phyloP scores from a whole-genome alignment of 1,284 basidiomycete genomes.

The Cerioporus squamosus region DNA sequence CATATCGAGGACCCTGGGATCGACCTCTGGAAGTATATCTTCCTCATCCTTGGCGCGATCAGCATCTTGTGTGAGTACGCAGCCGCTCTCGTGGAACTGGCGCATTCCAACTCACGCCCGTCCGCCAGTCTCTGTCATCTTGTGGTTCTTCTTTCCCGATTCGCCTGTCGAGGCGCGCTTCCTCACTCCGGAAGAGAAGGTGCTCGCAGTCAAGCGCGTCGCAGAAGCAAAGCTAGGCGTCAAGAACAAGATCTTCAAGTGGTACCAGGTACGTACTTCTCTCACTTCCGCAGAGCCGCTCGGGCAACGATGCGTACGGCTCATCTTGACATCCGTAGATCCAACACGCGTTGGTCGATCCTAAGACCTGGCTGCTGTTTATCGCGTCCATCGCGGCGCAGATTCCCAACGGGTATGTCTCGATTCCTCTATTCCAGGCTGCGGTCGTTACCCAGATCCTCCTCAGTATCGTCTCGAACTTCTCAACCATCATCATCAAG shows the following conservation, averaged over 20 bases:
- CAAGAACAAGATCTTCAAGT: too few species aligned
- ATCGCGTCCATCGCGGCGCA: constrained; percentile 40
- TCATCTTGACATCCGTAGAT: constrained; percentile 32
- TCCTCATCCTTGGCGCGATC: constrained; percentile 25
- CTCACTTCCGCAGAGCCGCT: too few species aligned
- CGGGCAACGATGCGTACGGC: too few species aligned
- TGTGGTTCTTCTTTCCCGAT: too few species aligned
- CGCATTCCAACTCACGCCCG: too few species aligned
- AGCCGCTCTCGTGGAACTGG: background rate
- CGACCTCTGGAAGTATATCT: constrained; percentile 27
- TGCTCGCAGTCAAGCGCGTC: too few species aligned
- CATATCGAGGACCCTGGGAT: constrained; percentile 20
- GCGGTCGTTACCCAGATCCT: too few species aligned
- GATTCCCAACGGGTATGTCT: constrained; percentile 33
- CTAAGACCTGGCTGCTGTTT: constrained; percentile 76
- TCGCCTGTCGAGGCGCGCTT: too few species aligned
- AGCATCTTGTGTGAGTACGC: constrained; percentile 19
- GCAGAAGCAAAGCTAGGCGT: too few species aligned
- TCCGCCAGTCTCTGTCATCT: background rate
- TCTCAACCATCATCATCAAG: constrained; percentile 29
- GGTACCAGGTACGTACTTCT: too few species aligned
- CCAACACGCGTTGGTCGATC: constrained; percentile 68
- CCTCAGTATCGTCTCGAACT: constrained; percentile 4
- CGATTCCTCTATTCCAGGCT: too few species aligned
- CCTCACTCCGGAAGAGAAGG: too few species aligned